Conservation (phyloP, 495 filamentous ascomycete species). For the Podospora pseudocomata region DNA sequence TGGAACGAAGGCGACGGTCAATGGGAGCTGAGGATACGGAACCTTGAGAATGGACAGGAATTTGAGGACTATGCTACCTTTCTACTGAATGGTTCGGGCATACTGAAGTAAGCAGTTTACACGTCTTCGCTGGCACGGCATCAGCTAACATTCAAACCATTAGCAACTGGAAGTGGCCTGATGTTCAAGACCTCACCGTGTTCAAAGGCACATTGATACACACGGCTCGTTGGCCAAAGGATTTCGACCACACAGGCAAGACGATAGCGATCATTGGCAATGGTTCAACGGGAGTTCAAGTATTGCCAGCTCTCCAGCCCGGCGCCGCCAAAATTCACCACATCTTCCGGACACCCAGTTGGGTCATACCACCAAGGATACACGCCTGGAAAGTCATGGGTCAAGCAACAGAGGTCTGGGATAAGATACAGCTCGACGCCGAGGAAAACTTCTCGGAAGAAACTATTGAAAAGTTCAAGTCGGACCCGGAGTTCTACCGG, state of each 20-base stretch:
- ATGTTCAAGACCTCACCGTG: slow-evolving; percentile 43
- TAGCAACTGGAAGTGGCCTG: slow-evolving; percentile 62
- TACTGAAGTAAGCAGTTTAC: slow-evolving; percentile 48
- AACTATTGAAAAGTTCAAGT: slow-evolving; percentile 47
- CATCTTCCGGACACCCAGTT: slow-evolving; percentile 59
- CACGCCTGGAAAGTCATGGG: slow-evolving; percentile 44
- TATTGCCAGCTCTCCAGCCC: slow-evolving; percentile 58
- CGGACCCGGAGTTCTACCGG: slow-evolving; percentile 37
- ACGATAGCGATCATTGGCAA: slow-evolving; percentile 59
- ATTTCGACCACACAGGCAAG: slow-evolving; percentile 54
- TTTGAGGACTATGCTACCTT: slow-evolving; percentile 52
- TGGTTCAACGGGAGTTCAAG: slow-evolving; percentile 55
- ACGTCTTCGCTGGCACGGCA: neutral
- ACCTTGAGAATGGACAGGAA: slow-evolving; percentile 43
- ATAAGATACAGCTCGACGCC: slow-evolving; percentile 28
- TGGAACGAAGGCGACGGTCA: slow-evolving; percentile 42
- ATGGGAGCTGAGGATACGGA: slow-evolving; percentile 51
- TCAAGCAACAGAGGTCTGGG: slow-evolving; percentile 27
- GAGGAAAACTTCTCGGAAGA: slow-evolving; percentile 40
- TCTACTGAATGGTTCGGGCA: slow-evolving; percentile 56
- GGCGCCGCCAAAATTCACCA: slow-evolving; percentile 45
- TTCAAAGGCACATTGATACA: slow-evolving; percentile 57
- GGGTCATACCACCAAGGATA: slow-evolving; percentile 57
- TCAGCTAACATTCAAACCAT: slow-evolving; percentile 6
- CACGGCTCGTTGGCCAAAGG: slow-evolving; percentile 56